Percentiles rank a stretch among this genome's conserved stretches.
phyloP scores from a whole-genome alignment of 345 rosid species.

The Syzygium jambos region DNA sequence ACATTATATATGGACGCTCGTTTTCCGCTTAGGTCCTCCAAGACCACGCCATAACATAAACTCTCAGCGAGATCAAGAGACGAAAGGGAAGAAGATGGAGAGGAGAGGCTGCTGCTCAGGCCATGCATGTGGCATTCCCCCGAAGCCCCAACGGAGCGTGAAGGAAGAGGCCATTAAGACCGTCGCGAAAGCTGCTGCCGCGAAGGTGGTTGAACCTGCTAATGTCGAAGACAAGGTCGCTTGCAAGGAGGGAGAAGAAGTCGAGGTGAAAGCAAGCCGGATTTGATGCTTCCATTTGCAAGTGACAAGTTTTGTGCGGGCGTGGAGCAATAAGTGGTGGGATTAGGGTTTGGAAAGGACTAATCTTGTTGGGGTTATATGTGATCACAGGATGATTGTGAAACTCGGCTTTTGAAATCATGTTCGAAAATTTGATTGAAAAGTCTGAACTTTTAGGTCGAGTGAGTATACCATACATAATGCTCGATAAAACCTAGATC shows the following conservation, averaged over 20 bases:
- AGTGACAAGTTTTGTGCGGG: not conserved
- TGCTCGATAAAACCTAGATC: not conserved
- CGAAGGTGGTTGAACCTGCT: not conserved
- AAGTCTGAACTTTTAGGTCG: not conserved
- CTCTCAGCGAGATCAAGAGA: not conserved
- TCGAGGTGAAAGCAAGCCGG: not conserved
- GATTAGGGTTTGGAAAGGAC: no score
- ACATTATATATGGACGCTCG: not conserved
- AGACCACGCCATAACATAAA: not conserved
- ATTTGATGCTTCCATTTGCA: not conserved
- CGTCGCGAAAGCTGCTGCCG: accelerated
- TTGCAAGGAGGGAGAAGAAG: not conserved
- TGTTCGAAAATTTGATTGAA: not conserved
- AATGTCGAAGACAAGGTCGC: not conserved
- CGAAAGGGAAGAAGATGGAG: not conserved
- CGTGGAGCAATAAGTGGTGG: not conserved
- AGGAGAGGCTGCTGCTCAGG: not conserved
- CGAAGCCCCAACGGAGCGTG: not conserved
- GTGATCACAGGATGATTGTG: not conserved
- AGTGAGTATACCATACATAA: accelerated
- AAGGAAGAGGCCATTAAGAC: not conserved
- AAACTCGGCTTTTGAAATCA: accelerated
- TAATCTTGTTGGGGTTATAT: no score
- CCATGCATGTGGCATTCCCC: not conserved
- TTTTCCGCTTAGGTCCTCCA: not conserved